Base-by-base conservation (phyloP, 169 alveolate genomes). In the Eimeria falciformis region DNA sequence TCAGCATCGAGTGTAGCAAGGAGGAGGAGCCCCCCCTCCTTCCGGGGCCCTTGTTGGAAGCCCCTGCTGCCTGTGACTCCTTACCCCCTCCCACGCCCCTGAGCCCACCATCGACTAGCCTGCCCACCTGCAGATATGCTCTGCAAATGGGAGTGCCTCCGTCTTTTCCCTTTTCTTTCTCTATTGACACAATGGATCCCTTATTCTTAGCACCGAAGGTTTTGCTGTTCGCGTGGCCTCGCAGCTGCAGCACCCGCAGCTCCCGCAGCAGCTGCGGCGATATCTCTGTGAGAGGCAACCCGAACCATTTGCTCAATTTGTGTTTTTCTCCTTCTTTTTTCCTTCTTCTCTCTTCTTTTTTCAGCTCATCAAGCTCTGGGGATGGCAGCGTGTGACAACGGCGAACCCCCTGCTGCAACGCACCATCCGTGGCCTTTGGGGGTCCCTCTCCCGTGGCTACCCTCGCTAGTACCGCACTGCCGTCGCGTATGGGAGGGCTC, bases 241-340 rank as follows among this genome's bases (percentile, higher is more conserved):
- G 82, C 47, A 62, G 43, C 66, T 62, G 82, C 56, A 84, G 91
- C 81, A 84, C 43, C 53, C 25, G 71, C 66, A 84, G 66, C 50
- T 62, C 62, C 45, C 78, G 83, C 62, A 25, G 68, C 50, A 84
- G 83, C 46, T 4, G 66, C 29, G 81, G 82, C 50, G 68, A 47
- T 9, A 68, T 47, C 68, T 62, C 46, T n/a, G 27, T 25, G 17
- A 55, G 68, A 21, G 91, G 83, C 11, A 84, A 43, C 21, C 47
- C 53, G 33, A 18, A 43, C 91, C 82, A 45, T 25, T 46, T 27
- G 55, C 37, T 27, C 43, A 37, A 29, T 6, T 68, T 53, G 62
- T 58, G 6, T 68, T 37, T 17, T 68, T 23, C 78, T 66, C 46
- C 78, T 5, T 11, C 47, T 5, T 4, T 3, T 23, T 12, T 43